Evolutionary conservation across 352 stramenopile species (phyloP), one percentile per base, ranked within the genome.

Genomic region (Poterioochromonas sp.): DNA sequence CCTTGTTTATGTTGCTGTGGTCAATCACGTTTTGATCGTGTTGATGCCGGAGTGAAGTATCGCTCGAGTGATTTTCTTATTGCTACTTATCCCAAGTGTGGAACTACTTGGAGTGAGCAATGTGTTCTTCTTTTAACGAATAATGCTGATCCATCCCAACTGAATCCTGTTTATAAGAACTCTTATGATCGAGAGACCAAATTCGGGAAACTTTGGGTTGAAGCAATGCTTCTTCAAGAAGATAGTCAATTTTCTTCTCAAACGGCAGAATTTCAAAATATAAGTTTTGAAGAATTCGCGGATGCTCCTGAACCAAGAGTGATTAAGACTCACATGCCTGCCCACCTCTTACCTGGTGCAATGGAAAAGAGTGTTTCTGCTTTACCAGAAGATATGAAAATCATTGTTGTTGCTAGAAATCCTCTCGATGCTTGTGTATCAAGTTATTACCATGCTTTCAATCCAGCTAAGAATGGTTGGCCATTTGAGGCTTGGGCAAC

Each of bases 391-490:
- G 62, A 29, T 32, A 18, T 43, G 2, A 71, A 71, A 49, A 29
- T 71, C 8, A 43, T 71, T 26, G 12, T 71, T 49, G 62, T 71
- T 8, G 8, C 62, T 22, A 18, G 62, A 12, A 71, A 71, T 49
- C 62, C 62, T n/a, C 35, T 71, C 29, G 62, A 71, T 49, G 62
- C 62, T 32, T 71, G 62, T 49, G 62, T 71, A 18, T 71, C 35
- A 20, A 49, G 62, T 32, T 65, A 65, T 39, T 71, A 71, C 34
- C 29, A 71, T 49, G 35, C 62, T 11, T 49, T 26, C 20, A 71
- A 44, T 49, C 35, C 62, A 11, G 15, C 32, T 26, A 37, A 43
- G 12, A 26, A 29, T 49, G 35, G 62, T 26, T 71, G 62, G 62
- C 62, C 62, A 8, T 71, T 71, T 29, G 35, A 40, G 2, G 62